These are phyloP conservation scores for Trichoderma simmonsii DNA, from an alignment of 2,329 filamentous ascomycete species.

Conservation along the genomic window DNA sequence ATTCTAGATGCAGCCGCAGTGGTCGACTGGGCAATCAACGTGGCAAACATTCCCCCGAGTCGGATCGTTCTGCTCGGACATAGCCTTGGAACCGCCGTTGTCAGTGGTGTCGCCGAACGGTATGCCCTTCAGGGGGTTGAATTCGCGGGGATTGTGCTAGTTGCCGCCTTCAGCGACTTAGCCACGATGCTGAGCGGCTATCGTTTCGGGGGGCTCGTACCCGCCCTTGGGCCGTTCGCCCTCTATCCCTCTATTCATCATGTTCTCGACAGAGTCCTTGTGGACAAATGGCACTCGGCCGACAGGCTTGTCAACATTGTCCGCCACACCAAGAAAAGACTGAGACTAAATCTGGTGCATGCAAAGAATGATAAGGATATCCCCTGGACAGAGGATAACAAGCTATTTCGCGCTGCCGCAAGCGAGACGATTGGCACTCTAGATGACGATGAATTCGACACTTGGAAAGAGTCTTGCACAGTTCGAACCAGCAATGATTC, in stretches of 20 bases:
- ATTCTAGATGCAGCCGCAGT: constrained; percentile 74
- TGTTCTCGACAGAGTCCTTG: constrained; percentile 59
- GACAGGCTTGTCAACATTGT: constrained; percentile 60
- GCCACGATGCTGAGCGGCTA: constrained; percentile 73
- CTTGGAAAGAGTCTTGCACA: constrained; percentile 47
- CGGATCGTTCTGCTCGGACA: constrained; percentile 82
- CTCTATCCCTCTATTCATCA: constrained; percentile 62
- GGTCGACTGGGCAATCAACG: constrained; percentile 67
- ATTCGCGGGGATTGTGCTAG: constrained; percentile 76
- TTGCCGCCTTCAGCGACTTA: constrained; percentile 75
- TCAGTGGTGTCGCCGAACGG: constrained; percentile 68
- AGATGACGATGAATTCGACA: constrained; percentile 38
- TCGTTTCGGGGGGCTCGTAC: constrained; percentile 72
- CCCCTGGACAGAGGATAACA: constrained; percentile 66
- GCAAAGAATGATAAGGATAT: constrained; percentile 81
- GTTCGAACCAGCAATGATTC: constrained; percentile 43
- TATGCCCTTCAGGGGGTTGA: constrained; percentile 60
- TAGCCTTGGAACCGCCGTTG: constrained; percentile 83
- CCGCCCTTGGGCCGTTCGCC: constrained; percentile 72
- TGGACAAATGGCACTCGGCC: constrained; percentile 79
- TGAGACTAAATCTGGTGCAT: constrained; percentile 73
- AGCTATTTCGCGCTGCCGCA: constrained; percentile 59
- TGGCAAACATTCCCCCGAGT: constrained; percentile 61
- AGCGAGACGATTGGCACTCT: constrained; percentile 44
- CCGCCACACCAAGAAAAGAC: constrained; percentile 45